These are phyloP conservation scores for Talaromyces liani DNA, from an alignment of 495 filamentous ascomycete genomes.

Conservation along the genomic window DNA sequence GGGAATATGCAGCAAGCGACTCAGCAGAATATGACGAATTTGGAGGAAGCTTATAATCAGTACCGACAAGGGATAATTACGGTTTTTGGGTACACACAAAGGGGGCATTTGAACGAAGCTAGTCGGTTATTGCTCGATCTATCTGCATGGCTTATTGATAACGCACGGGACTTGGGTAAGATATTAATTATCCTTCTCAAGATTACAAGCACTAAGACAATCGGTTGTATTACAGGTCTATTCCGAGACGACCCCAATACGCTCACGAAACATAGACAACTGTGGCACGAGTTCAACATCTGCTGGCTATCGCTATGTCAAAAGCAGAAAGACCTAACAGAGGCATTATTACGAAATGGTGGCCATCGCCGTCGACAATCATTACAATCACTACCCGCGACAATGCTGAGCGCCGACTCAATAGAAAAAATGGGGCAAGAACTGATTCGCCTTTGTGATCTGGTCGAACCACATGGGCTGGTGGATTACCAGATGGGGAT, in stretches of 20 bases:
- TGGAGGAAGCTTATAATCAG: constrained; percentile 60
- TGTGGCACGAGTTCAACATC: constrained; percentile 94
- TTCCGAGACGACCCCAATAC: constrained; percentile 67
- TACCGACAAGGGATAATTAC: constrained; percentile 68
- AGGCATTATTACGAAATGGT: constrained; percentile 49
- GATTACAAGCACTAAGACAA: constrained; percentile 13
- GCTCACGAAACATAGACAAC: constrained; percentile 61
- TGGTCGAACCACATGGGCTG: constrained; percentile 77
- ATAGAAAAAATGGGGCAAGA: constrained; percentile 77
- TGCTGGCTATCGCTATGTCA: constrained; percentile 88
- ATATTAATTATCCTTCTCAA: constrained; percentile 16
- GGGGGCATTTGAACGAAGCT: constrained; percentile 66
- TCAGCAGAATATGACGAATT: constrained; percentile 22
- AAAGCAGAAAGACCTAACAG: constrained; percentile 72
- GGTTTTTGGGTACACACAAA: constrained; percentile 68
- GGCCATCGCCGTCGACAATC: constrained; percentile 16
- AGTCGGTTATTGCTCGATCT: constrained; percentile 66
- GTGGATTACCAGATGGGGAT: constrained; percentile 98
- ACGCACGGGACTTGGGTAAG: constrained; percentile 81
- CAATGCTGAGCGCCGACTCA: constrained; percentile 56
- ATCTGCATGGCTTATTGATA: constrained; percentile 77
- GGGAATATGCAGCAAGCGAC: constrained; percentile 28
- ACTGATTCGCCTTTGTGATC: constrained; percentile 74
- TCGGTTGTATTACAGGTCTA: constrained; percentile 42
- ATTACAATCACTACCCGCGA: constrained; percentile 43